Conservation (phyloP, 306 rosid species). For the Leucaena leucocephala region DNA sequence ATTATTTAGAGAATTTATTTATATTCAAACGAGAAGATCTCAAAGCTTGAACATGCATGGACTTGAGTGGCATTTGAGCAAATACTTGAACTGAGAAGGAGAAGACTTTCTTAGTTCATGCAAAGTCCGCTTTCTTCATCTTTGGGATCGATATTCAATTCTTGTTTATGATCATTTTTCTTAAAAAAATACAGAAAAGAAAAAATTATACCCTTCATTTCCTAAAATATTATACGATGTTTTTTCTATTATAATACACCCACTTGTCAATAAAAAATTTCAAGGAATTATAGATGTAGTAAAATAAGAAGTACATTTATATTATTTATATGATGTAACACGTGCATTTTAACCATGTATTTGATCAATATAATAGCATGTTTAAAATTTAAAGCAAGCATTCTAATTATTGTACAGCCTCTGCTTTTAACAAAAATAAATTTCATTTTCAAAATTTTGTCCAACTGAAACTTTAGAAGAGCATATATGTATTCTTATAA, state of each 20-base stretch:
- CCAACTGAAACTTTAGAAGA: too few species aligned
- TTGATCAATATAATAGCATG: too few species aligned
- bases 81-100: constrained; percentile 16
- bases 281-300: background rate
- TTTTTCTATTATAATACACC: too few species aligned
- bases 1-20: background rate
- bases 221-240: background rate
- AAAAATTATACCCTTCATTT: background rate
- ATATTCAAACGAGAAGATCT: background rate
- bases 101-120: background rate
- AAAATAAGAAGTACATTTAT: background rate
- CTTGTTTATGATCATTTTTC: background rate
- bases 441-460: too few species aligned
- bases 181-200: background rate
- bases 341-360: too few species aligned
- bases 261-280: background rate
- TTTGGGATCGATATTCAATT: background rate
- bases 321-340: too few species aligned
- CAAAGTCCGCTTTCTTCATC: background rate
- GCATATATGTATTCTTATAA: too few species aligned
- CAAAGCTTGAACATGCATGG: background rate
- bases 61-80: background rate
- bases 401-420: too few species aligned
- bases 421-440: too few species aligned
- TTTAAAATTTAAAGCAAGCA: too few species aligned